Evolutionary conservation across 495 filamentous ascomycete species (phyloP).

Genomic region (Aspergillus conjunctus): DNA sequence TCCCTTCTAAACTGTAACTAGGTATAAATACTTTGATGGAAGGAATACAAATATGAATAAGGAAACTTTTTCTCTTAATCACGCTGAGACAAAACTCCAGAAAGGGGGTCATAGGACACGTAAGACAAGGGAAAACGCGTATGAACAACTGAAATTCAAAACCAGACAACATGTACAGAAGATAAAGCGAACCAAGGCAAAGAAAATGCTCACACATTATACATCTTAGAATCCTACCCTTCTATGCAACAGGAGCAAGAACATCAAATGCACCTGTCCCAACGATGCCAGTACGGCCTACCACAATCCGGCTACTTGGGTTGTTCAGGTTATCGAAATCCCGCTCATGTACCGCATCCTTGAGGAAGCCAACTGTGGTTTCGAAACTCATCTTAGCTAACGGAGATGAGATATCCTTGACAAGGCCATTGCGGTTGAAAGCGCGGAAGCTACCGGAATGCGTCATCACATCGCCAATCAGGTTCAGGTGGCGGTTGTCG

Average conservation of each 20-base stretch:
- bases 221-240: constrained; percentile 16
- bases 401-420: constrained; percentile 75
- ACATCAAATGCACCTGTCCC: constrained; percentile 95
- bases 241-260: constrained; percentile 63
- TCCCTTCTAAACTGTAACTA: not conserved
- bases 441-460: constrained; percentile 80
- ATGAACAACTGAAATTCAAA: constrained; percentile 29
- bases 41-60: constrained; percentile 32
- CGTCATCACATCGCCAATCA: constrained; percentile 98
- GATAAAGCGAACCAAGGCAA: constrained; percentile 17
- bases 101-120: constrained; percentile 37
- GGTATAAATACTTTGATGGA: constrained; percentile 5
- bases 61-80: constrained; percentile 40
- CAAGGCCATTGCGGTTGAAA: constrained; percentile 86
- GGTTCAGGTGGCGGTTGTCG: constrained; percentile 87
- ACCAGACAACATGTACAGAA: constrained; percentile 32
- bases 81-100: constrained; percentile 50
- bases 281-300: constrained; percentile 76
- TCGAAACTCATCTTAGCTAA: constrained; percentile 99
- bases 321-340: constrained; percentile 87
- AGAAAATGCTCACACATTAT: constrained; percentile 28
- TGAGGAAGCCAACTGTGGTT: constrained; percentile 90
- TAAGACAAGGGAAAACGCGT: constrained; percentile 26
- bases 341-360: constrained; percentile 84
- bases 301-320: constrained; percentile 85